Evolutionary conservation across 2,329 filamentous ascomycete genomes (phyloP).

Genomic region (Lasiodiplodia sp.): DNA sequence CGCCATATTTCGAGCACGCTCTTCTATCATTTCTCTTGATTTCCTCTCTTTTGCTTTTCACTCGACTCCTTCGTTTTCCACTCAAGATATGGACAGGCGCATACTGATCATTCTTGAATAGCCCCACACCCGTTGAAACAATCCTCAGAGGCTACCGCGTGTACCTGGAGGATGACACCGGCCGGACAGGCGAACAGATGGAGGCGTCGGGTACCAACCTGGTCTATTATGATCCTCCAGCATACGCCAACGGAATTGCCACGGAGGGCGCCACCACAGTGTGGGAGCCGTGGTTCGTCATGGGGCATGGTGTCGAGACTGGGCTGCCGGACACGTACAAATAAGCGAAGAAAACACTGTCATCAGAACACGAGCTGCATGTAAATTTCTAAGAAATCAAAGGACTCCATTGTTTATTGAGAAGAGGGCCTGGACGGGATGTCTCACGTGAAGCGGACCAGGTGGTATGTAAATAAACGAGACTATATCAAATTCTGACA

Average conservation of each 20-base stretch:
- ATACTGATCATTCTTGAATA: not conserved
- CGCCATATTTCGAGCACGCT: not conserved
- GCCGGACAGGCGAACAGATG: slow-evolving; percentile 51
- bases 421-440: too few relatives aligned
- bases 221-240: slow-evolving; percentile 47
- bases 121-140: slow-evolving; percentile 49
- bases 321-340: slow-evolving; percentile 48
- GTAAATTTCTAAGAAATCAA: too few relatives aligned
- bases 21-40: too few relatives aligned
- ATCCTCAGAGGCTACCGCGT: slow-evolving; percentile 56
- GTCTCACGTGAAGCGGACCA: too few relatives aligned
- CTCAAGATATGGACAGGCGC: too few relatives aligned
- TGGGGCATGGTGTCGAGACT: slow-evolving; percentile 54
- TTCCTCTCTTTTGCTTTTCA: too few relatives aligned
- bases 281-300: slow-evolving; percentile 58
- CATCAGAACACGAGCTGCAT: too few relatives aligned
- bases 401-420: too few relatives aligned
- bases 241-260: slow-evolving; percentile 51
- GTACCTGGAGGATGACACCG: slow-evolving; percentile 55
- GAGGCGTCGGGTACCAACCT: slow-evolving; percentile 55
- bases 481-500: not conserved
- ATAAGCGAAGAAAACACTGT: not conserved
- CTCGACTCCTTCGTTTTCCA: too few relatives aligned
- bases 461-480: too few relatives aligned
- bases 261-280: slow-evolving; percentile 54